Percentiles rank a stretch among this genome's conserved stretches.
Conservation (phyloP, 495 filamentous ascomycete species). For the Lindgomyces ingoldianus region DNA sequence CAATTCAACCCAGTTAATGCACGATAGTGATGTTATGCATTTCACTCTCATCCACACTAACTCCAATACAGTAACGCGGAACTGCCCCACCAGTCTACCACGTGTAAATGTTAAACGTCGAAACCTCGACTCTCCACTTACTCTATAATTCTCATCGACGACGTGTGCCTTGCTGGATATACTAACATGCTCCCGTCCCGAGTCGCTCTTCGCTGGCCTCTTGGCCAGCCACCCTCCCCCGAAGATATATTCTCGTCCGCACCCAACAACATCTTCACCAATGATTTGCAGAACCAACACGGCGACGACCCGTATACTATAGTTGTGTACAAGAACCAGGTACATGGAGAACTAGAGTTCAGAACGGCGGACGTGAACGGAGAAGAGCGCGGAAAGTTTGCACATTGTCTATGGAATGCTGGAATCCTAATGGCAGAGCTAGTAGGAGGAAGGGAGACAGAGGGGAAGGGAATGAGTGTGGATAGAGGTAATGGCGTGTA, state of each 20-base stretch:
- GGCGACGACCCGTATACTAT: constrained; percentile 64
- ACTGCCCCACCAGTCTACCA: neutral
- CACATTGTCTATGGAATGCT: constrained; percentile 88
- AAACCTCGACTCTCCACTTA: neutral
- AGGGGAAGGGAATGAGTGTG: constrained; percentile 26
- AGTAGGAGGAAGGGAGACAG: constrained; percentile 51
- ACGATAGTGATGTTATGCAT: neutral
- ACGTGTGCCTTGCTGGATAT: neutral
- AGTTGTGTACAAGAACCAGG: constrained; percentile 64
- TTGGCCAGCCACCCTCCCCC: constrained; percentile 33
- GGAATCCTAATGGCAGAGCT: constrained; percentile 69
- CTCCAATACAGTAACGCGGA: neutral
- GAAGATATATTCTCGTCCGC: constrained; percentile 69
- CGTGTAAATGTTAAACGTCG: neutral
- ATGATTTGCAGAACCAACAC: constrained; percentile 72
- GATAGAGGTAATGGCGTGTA: constrained; percentile 10
- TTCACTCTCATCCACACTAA: neutral
- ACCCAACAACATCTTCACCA: constrained; percentile 71
- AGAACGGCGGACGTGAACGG: constrained; percentile 56
- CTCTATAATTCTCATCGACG: neutral
- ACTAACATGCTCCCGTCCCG: constrained; percentile 22
- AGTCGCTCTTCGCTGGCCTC: constrained; percentile 14
- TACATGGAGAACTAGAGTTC: constrained; percentile 49
- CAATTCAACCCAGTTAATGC: neutral
- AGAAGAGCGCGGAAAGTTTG: constrained; percentile 67